Percentiles rank a stretch among this genome's conserved stretches.
Evolutionary conservation across 1,139 yeast genomes (phyloP).

Genomic region (Sugiyamaella paludigena): DNA sequence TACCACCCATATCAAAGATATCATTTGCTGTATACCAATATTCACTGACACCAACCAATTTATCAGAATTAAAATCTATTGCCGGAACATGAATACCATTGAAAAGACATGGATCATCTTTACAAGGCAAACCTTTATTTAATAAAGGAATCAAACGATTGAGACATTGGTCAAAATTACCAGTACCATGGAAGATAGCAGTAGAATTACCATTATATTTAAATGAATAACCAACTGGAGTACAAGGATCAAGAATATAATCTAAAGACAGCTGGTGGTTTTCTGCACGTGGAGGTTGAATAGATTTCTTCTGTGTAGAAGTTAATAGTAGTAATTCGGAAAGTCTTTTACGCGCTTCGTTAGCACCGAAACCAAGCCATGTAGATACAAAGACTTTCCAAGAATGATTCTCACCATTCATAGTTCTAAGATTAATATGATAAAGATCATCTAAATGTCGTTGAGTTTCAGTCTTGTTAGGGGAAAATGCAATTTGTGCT

Average conservation of each 20-base stretch:
- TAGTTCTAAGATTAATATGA: constrained; percentile 47
- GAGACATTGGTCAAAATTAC: constrained; percentile 58
- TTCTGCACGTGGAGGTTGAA: background rate
- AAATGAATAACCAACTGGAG: constrained; percentile 45
- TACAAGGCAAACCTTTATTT: constrained; percentile 41
- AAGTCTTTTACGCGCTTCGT: constrained; percentile 61
- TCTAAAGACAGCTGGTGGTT: background rate
- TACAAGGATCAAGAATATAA: constrained; percentile 56
- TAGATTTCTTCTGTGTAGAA: background rate
- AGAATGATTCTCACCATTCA: constrained; percentile 39
- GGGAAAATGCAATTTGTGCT: constrained; percentile 75
- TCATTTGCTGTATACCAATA: constrained; percentile 72
- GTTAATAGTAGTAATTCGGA: constrained; percentile 36
- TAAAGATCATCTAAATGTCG: constrained; percentile 58
- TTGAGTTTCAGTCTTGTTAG: constrained; percentile 52
- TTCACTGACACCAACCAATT: constrained; percentile 76
- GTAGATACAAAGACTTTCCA: constrained; percentile 67
- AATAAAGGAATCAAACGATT: constrained; percentile 50
- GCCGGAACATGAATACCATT: constrained; percentile 53
- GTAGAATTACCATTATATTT: constrained; percentile 22
- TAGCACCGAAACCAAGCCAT: constrained; percentile 77
- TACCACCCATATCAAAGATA: constrained; percentile 43
- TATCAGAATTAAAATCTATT: constrained; percentile 61
- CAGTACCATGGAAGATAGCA: constrained; percentile 53
- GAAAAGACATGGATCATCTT: constrained; percentile 44